A percentile compares a stretch with the other conserved stretches of the same genome.
These are phyloP conservation scores for Diaporthe helianthi DNA, from an alignment of 2,329 filamentous ascomycete genomes.

Conservation along the genomic window DNA sequence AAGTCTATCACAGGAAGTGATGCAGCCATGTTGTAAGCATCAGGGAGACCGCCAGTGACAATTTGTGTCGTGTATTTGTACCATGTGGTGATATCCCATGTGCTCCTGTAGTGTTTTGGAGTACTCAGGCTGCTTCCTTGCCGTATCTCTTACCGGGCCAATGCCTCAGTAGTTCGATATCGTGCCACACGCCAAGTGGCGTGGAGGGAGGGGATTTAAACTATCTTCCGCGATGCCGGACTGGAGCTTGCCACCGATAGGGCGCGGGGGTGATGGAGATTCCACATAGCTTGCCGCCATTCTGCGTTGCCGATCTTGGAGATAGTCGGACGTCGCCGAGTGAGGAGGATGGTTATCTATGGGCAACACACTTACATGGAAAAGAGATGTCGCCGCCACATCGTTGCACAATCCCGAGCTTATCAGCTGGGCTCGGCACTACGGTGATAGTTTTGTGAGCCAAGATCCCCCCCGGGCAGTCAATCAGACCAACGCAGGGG, in stretches of 20 bases:
- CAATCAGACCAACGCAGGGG: background rate
- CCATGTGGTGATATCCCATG: rapidly evolving
- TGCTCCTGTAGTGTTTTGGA: background rate
- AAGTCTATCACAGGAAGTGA: conserved; percentile 33
- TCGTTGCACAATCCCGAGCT: background rate
- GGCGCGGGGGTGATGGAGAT: background rate
- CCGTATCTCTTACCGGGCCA: background rate
- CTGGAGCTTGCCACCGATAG: conserved; percentile 24
- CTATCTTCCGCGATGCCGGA: conserved; percentile 1
- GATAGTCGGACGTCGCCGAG: conserved; percentile 18
- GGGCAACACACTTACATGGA: background rate
- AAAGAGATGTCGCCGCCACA: background rate
- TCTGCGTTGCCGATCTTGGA: conserved; percentile 26
- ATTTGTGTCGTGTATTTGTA: background rate
- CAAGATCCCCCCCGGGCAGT: background rate
- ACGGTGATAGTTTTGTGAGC: background rate
- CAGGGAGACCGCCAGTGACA: background rate
- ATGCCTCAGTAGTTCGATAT: background rate
- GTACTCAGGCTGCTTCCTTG: background rate
- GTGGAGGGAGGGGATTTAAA: background rate
- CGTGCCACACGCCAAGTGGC: background rate
- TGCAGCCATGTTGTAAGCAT: background rate
- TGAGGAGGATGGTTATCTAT: conserved; percentile 14
- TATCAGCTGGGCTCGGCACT: background rate
- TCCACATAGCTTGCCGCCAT: background rate